Evolutionary conservation across 1,284 basidiomycete species (phyloP), one percentile per base, ranked within the genome.

Genomic region (Irpex sp.): DNA sequence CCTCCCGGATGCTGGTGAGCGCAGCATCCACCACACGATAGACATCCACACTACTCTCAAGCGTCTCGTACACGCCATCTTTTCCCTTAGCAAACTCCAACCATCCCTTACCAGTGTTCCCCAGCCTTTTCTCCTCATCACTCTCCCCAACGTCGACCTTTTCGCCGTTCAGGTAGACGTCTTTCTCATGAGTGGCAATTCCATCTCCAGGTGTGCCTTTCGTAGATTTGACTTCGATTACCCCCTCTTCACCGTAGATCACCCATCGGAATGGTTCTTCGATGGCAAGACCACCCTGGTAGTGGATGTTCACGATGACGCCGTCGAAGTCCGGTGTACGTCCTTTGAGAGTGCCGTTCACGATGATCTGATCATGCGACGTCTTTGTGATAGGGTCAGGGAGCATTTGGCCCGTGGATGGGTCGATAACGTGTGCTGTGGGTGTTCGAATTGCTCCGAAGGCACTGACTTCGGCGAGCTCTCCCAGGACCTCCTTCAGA

Each of bases 71-170:
- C 60, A 69, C 69, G 56, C 74, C 74, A 35, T 13, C 74, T 74
- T 50, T 75, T 75, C 79, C 78, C 65, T 74, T 76, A 36, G 80
- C 76, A 65, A 68, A 74, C 62, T 67, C 75, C 33, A 70, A 75
- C 74, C 74, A 77, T 26, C 63, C 68, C 13, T 63, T 54, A 15
- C 49, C 63, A 4, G 59, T 13, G 36, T 67, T 66, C 8, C 61
- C 66, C 50, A 61, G 47, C 3, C 61, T 64, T 47, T 68, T 57
- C 9, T 65, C 68, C 8, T 46, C 59, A 60, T 61, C 58, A 5
- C 49, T 39, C 21, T 58, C 61, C 11, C 61, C 62, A n/a, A 70
- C 53, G 13, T 68, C 63, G n/a, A 74, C 65, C 57, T 70, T 61
- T 60, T 72, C 70, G n/a, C 72, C 73, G 39, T 76, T 70, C 60